A percentile compares a stretch with the other conserved stretches of the same genome.
These are phyloP conservation scores for Krasilnikovozyma curviuscula DNA, from an alignment of 768 basidiomycete species.

Conservation along the genomic window DNA sequence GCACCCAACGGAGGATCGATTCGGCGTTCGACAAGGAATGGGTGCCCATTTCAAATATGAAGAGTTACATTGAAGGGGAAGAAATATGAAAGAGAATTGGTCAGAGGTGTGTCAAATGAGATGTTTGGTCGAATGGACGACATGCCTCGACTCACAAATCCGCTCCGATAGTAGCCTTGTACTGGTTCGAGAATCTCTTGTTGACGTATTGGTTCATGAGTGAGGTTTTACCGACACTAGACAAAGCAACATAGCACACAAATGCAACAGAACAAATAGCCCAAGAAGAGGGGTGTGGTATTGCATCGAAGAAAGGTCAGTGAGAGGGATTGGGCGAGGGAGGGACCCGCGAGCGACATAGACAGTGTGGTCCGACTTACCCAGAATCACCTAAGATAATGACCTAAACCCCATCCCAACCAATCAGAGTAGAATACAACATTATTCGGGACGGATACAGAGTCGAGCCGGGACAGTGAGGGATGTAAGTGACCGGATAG, in stretches of 20 bases:
- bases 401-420: slow-evolving; percentile 37
- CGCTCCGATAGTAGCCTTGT: slow-evolving; percentile 64
- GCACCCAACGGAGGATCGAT: too few species aligned
- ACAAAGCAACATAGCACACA: background rate
- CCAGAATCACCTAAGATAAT: slow-evolving; percentile 82
- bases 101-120: background rate
- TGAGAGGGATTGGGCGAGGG: background rate
- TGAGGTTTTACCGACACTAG: slow-evolving; percentile 93
- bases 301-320: background rate
- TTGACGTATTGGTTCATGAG: slow-evolving; percentile 99
- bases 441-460: slow-evolving; percentile 20
- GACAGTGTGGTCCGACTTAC: slow-evolving; percentile 5
- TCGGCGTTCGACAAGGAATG: background rate
- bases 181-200: slow-evolving; percentile 98
- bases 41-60: too few species aligned
- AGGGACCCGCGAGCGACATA: background rate
- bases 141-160: slow-evolving; percentile 3
- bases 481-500: background rate
- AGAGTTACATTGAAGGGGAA: background rate
- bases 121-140: background rate
- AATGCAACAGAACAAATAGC: slow-evolving; percentile 4
- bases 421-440: slow-evolving; percentile 53
- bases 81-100: background rate
- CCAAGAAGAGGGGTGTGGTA: background rate
- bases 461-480: slow-evolving; percentile 10